Conservation (phyloP, 208 protist species). For the Jaenimonas drosophilae region DNA sequence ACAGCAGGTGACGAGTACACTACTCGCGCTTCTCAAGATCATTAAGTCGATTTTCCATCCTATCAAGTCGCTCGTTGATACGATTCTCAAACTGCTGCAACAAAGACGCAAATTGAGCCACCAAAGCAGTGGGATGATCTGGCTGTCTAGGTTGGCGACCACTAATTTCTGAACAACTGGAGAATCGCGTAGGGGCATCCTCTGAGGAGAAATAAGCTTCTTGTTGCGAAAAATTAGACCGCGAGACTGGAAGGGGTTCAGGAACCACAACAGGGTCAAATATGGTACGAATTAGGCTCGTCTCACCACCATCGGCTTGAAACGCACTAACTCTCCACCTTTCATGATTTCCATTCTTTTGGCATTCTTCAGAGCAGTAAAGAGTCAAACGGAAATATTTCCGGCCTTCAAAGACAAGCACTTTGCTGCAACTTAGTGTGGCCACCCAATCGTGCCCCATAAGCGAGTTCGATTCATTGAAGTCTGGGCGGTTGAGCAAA, state of each 20-base stretch:
- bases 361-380: constrained; percentile 67
- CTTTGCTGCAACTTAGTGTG: constrained; percentile 37
- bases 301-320: constrained; percentile 19
- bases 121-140: constrained; percentile 5
- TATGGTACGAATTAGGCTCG: constrained; percentile 38
- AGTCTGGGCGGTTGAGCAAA: constrained; percentile 28
- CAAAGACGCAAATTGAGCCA: constrained; percentile 16
- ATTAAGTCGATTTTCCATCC: constrained; percentile 11
- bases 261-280: constrained; percentile 69
- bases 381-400: constrained; percentile 43
- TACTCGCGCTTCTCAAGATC: constrained; percentile 8
- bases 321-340: constrained; percentile 62
- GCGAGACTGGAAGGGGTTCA: constrained; percentile 36
- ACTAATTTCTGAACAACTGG: constrained; percentile 17
- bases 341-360: constrained; percentile 31
- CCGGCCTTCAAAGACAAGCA: constrained; percentile 34
- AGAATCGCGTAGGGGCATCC: constrained; percentile 18
- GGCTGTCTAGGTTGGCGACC: constrained; percentile 16
- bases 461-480: constrained; percentile 24
- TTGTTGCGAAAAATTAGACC: constrained; percentile 28
- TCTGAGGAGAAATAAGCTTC: constrained; percentile 35
- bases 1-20: not conserved
- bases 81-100: constrained; percentile 18
- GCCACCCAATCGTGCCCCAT: constrained; percentile 59
- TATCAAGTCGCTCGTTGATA: constrained; percentile 16